phyloP scores from a whole-genome alignment of 179 eudicot species.

The Sideroxylon spinosum region DNA sequence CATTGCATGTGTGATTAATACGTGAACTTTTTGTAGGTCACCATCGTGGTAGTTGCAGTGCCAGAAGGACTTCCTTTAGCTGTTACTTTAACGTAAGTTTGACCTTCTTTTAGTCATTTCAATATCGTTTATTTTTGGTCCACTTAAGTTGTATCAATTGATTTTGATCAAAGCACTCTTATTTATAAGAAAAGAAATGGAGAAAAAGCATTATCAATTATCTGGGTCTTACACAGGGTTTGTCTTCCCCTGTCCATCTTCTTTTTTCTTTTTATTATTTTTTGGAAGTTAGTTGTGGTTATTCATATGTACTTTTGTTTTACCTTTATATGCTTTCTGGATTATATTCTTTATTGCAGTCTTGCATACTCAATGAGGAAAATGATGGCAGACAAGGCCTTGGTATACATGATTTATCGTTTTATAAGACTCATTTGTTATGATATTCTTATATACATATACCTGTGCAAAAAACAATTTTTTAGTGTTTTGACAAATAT shows the following conservation, averaged over 20 bases:
- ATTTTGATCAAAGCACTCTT: not conserved
- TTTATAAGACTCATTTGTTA: not conserved
- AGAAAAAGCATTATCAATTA: not conserved
- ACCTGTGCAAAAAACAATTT: not conserved
- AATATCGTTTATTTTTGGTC: not conserved
- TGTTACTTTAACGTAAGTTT: slow-evolving; percentile 87
- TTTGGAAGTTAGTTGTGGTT: not conserved
- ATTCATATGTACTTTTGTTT: too few species aligned
- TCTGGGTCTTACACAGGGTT: not conserved
- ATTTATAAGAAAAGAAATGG: too few species aligned
- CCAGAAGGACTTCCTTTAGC: slow-evolving; percentile 99
- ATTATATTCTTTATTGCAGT: slow-evolving; percentile 34
- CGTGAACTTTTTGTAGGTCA: slow-evolving; percentile 51
- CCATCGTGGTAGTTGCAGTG: slow-evolving; percentile 92
- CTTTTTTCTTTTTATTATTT: not conserved
- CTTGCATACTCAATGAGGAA: slow-evolving; percentile 98
- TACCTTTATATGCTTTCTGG: not conserved
- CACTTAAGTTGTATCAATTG: not conserved
- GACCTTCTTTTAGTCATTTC: not conserved
- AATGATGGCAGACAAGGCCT: slow-evolving; percentile 95
- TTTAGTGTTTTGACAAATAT: slow-evolving; percentile 1
- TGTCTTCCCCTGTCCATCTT: too few species aligned
- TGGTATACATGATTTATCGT: slow-evolving; percentile 44
- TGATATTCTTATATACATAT: not conserved
- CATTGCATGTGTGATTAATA: slow-evolving; percentile 13